A percentile compares a stretch with the other conserved stretches of the same genome.
Evolutionary conservation across 768 basidiomycete species (phyloP).

Genomic region (Gloeophyllum trabeum): DNA sequence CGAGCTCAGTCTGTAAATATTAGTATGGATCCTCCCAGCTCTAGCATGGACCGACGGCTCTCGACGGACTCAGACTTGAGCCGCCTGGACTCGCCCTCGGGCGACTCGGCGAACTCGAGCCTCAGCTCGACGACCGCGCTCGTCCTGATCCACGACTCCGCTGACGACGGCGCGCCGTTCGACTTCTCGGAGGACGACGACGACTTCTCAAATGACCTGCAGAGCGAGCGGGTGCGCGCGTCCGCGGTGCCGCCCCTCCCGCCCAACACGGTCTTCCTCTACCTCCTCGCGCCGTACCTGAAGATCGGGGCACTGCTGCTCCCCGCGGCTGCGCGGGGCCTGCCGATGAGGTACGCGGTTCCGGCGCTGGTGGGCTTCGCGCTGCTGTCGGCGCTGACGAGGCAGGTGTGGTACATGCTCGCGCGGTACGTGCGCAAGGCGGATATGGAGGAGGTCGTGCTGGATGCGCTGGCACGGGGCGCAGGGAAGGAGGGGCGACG

Average conservation of each 20-base stretch:
- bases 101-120: no score
- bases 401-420: conserved; percentile 73
- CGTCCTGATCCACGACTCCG: conserved; percentile 49
- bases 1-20: no score
- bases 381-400: conserved; percentile 44
- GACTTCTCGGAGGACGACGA: conserved; percentile 33
- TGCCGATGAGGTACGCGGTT: conserved; percentile 39
- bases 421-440: conserved; percentile 56
- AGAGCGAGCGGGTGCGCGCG: conserved; percentile 13
- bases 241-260: conserved; percentile 43
- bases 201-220: conserved; percentile 27
- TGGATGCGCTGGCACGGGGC: conserved; percentile 47
- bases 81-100: no score
- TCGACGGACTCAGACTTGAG: no score
- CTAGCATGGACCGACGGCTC: no score
- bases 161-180: conserved; percentile 21
- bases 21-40: no score
- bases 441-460: conserved; percentile 54
- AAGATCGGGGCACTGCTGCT: conserved; percentile 61
- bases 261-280: conserved; percentile 49
- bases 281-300: conserved; percentile 58
- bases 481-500: conserved; percentile 38
- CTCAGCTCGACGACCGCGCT: conserved; percentile 40
- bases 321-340: conserved; percentile 12
- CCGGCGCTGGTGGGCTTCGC: conserved; percentile 41